These are phyloP conservation scores for Fonsecaea pugnacius DNA, from an alignment of 2,329 filamentous ascomycete genomes.

Conservation along the genomic window DNA sequence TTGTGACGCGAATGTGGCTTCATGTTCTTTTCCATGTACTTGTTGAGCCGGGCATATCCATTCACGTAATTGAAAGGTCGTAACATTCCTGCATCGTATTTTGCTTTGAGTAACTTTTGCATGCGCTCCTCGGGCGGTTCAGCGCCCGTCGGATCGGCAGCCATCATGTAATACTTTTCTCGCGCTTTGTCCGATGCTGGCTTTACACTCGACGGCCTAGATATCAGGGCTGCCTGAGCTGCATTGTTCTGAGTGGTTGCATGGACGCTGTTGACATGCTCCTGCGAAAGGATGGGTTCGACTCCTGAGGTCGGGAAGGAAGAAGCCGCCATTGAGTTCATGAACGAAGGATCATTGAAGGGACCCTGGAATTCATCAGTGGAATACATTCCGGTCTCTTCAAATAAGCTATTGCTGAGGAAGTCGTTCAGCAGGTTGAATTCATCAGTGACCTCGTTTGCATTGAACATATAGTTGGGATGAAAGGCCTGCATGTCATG, in stretches of 20 bases:
- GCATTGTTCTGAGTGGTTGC: constrained; percentile 43
- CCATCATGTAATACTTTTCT: constrained; percentile 93
- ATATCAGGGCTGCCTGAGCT: constrained; percentile 58
- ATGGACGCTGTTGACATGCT: constrained; percentile 47
- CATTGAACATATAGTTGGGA: constrained; percentile 91
- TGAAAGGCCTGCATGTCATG: constrained; percentile 95
- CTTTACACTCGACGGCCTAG: constrained; percentile 64
- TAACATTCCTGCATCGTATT: constrained; percentile 91
- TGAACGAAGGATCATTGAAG: constrained; percentile 63
- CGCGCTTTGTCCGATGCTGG: constrained; percentile 67
- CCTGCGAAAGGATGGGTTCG: constrained; percentile 42
- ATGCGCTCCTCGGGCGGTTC: constrained; percentile 90
- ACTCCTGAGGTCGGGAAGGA: constrained; percentile 39
- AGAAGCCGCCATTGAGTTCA: constrained; percentile 49
- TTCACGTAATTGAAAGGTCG: constrained; percentile 99
- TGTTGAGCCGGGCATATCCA: constrained; percentile 84
- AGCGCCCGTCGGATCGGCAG: constrained; percentile 88
- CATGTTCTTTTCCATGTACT: constrained; percentile 90
- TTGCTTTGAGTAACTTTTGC: constrained; percentile 90
- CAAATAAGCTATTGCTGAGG: constrained; percentile 85
- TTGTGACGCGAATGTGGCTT: constrained; percentile 81
- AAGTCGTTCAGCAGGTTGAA: constrained; percentile 98
- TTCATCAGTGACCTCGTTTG: constrained; percentile 93
- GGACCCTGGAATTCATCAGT: constrained; percentile 67
- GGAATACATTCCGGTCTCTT: constrained; percentile 72